phyloP scores from a whole-genome alignment of 2,329 filamentous ascomycete genomes.

The Septoria linicola region DNA sequence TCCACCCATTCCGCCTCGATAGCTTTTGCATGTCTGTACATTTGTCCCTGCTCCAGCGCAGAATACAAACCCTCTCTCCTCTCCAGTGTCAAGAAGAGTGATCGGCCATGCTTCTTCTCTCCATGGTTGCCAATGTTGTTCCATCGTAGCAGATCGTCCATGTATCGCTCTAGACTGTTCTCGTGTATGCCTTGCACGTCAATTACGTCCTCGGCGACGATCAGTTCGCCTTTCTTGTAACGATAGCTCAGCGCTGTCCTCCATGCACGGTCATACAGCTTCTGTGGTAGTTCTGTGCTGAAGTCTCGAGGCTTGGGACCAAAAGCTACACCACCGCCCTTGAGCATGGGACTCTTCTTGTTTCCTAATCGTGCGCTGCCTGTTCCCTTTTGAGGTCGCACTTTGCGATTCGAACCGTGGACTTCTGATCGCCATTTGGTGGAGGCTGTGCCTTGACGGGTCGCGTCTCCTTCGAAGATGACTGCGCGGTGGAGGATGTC shows the following conservation, averaged over 20 bases:
- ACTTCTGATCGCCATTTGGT: conserved; percentile 82
- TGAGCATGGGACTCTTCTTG: conserved; percentile 76
- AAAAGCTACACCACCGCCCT: conserved; percentile 82
- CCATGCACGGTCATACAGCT: conserved; percentile 95
- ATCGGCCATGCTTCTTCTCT: conserved; percentile 59
- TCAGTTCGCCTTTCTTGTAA: conserved; percentile 80
- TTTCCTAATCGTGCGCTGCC: conserved; percentile 77
- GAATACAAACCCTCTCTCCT: conserved; percentile 44
- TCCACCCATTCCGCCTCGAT: conserved; percentile 77
- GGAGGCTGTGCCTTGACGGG: conserved; percentile 80
- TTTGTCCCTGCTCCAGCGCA: conserved; percentile 62
- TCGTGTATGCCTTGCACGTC: conserved; percentile 51
- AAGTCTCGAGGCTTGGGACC: conserved; percentile 95
- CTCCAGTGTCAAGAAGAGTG: conserved; percentile 66
- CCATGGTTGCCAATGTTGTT: conserved; percentile 67
- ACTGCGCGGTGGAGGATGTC: conserved; percentile 92
- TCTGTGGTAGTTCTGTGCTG: conserved; percentile 74
- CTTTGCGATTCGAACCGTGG: conserved; percentile 76
- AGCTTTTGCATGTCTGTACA: conserved; percentile 65
- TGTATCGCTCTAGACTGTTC: conserved; percentile 52
- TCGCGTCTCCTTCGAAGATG: conserved; percentile 85
- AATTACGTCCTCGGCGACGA: conserved; percentile 80
- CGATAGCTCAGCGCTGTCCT: conserved; percentile 90
- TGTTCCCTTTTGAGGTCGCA: conserved; percentile 81
- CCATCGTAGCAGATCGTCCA: conserved; percentile 65